Evolutionary conservation across 2,329 filamentous ascomycete genomes (phyloP), one percentile per base, ranked within the genome.

Genomic region (Periconia sp.): DNA sequence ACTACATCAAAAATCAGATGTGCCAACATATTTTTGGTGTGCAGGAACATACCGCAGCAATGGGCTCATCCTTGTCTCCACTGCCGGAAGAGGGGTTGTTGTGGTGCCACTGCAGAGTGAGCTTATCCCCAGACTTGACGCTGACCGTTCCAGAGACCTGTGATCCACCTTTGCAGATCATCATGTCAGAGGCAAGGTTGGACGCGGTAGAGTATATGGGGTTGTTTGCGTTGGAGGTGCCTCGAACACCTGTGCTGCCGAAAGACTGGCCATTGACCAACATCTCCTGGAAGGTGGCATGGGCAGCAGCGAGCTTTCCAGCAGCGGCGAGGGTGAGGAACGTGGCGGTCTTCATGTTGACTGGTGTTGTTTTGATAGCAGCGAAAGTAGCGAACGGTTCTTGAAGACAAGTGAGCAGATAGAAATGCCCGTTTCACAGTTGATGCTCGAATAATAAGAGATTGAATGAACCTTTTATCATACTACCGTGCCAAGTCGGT

Each of bases 71-170:
- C 6, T 45, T 19, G 52, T 66, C 64, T 54, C 69, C 69, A 10
- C 76, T 70, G 6, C 37, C 20, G 40, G 51, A 19, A 5, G 53
- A 50, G 10, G 54, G 52, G 57, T 55, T 74, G 69, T 82, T 68
- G 73, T 83, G 81, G 69, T 77, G 79, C 80, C 79, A 83, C 67
- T 82, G 79, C 60, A 69, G 58, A 43, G 60, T 60, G 53, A 82
- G 56, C 57, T 74, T 74, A 56, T 79, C 77, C 52, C 81, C 81
- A 55, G 61, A 74, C 45, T 77, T 76, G 56, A 81, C 78, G 14
- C 72, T 69, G 60, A 80, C 74, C n/a, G 75, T 74, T 63, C 77
- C 70, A 6, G 73, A 56, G 42, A 64, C 62, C n/a, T 58, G 49
- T 31, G 60, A 61, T n/a, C 67, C 69, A 47, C 66, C 67, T 54